Evolutionary conservation across 129 eudicot genomes (phyloP).

Genomic region (Daucus carota): DH1_v3.0 NC_030384.2:29231001-29231500

Average conservation of each 20-base stretch:
- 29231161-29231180: no score
- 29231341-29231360: not conserved
- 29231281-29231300: constrained; percentile 44
- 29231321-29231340: not conserved
- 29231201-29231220: constrained; percentile 38
- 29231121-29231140: no score
- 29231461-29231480: constrained; percentile 59
- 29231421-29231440: constrained; percentile 40
- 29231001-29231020: no score
- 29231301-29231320: not conserved
- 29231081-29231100: no score
- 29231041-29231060: no score
- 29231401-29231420: constrained; percentile 41
- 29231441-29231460: constrained; percentile 68
- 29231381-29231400: constrained; percentile 56
- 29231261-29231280: constrained; percentile 51
- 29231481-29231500: constrained; percentile 49
- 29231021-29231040: no score
- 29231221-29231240: constrained; percentile 38
- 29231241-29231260: constrained; percentile 50
- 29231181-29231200: constrained; percentile 34
- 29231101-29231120: no score
- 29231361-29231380: constrained; percentile 58
- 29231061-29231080: constrained; percentile 37
- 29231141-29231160: no score